A percentile compares a stretch with the other conserved stretches of the same genome.
Evolutionary conservation across 352 stramenopile genomes (phyloP).

Genomic region (Pythium coloratum): DNA sequence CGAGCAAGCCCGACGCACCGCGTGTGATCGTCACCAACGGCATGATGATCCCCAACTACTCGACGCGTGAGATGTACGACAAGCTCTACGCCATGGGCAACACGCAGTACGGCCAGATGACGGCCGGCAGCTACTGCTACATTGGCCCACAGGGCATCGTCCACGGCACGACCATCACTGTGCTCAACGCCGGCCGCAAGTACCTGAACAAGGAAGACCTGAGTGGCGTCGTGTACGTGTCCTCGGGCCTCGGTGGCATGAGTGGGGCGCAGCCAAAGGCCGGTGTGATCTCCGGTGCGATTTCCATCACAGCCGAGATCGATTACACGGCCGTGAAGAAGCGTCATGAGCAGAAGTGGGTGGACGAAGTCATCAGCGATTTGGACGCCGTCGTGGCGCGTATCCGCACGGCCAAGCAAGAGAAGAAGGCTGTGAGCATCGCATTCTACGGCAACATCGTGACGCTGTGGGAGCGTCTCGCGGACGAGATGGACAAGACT

Average conservation of each 20-base stretch:
- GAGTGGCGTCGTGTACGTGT: conserved; percentile 83
- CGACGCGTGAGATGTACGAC: conserved; percentile 82
- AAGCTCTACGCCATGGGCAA: conserved; percentile 88
- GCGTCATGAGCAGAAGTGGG: conserved; percentile 83
- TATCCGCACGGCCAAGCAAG: conserved; percentile 53
- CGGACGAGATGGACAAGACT: conserved; percentile 66
- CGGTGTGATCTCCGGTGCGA: conserved; percentile 81
- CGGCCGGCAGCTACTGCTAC: conserved; percentile 90
- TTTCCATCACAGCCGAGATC: conserved; percentile 86
- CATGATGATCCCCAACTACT: conserved; percentile 91
- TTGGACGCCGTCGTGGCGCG: conserved; percentile 66
- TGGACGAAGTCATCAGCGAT: conserved; percentile 77
- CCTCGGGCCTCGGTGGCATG: conserved; percentile 86
- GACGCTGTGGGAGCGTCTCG: conserved; percentile 82
- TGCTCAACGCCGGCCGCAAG: conserved; percentile 89
- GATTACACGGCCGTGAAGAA: conserved; percentile 79
- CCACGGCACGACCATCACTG: conserved; percentile 89
- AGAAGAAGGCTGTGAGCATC: conserved; percentile 73
- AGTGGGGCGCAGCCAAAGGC: conserved; percentile 85
- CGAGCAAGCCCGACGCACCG: conserved; percentile 65
- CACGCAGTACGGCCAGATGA: conserved; percentile 90
- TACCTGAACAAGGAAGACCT: conserved; percentile 75
- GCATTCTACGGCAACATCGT: conserved; percentile 88
- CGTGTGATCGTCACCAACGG: conserved; percentile 89
- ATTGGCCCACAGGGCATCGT: conserved; percentile 90